Base-by-base conservation (phyloP, 2,329 filamentous ascomycete species). In the Epichloe festucae region DNA sequence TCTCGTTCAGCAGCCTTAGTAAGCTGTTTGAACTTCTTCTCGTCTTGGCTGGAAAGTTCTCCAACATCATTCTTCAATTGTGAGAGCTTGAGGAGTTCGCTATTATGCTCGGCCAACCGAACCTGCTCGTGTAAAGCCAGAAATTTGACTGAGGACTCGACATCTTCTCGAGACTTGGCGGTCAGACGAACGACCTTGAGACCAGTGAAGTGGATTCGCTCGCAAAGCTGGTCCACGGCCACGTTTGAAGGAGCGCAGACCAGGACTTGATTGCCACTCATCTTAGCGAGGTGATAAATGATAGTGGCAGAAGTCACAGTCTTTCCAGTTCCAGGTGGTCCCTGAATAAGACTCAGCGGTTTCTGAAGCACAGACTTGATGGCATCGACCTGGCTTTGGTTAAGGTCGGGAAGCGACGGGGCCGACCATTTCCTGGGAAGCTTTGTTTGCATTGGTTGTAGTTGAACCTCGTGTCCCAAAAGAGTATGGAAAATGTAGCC, bases 241-340 rank as follows among this genome's bases (percentile, higher is more conserved):
- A 98, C 93, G 75, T 98, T 98, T 48, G 93, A 98, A 0, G 93
- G 93, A 15, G 93, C 93, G 62, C 93, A 98, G 45, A 98, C 93
- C 38, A 98, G 76, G 4, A 98, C 91, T 63, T 95, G 93, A 50
- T 90, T 89, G 56, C 86, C 89, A 60, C 90, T 97, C 69, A 94
- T 86, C 72, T 95, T 97, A 58, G 89, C 89, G 53, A 98, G 76
- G 65, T 98, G 93, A 64, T 96, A 97, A 65, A 98, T 98, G 66
- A 98, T 95, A 2, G 93, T 98, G 36, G 93, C 93, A 38, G 93
- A 98, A 15, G 93, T 98, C 53, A 98, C 93, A 0, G 93, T 98
- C 76, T 98, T 98, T 64, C 93, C 93, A 4, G 93, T 98, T 64
- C 93, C 93, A 0, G 93, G 93, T 54, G 93, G 93, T 0, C 93